phyloP scores from a whole-genome alignment of 148 eudicot genomes.

The Mesembryanthemum crystallinum region DNA sequence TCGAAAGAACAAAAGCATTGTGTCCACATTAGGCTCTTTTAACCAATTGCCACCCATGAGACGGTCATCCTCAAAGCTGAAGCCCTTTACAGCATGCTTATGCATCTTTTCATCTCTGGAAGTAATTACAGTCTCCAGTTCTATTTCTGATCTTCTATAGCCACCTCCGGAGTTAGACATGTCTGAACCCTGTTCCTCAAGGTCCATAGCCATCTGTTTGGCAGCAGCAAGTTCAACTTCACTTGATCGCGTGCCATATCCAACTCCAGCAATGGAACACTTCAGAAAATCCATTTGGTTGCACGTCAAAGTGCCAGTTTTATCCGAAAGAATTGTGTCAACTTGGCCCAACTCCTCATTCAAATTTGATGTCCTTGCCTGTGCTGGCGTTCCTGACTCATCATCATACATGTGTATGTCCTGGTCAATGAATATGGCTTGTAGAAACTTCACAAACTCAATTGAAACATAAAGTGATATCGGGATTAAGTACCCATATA shows the following conservation, averaged over 20 bases:
- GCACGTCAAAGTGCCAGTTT: slow-evolving; percentile 96
- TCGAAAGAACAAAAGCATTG: slow-evolving; percentile 59
- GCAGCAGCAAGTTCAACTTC: slow-evolving; percentile 95
- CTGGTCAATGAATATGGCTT: slow-evolving; percentile 79
- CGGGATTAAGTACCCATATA: slow-evolving; percentile 90
- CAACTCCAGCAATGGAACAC: slow-evolving; percentile 81
- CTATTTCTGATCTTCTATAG: slow-evolving; percentile 49
- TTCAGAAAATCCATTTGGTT: slow-evolving; percentile 95
- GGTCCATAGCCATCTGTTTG: slow-evolving; percentile 74
- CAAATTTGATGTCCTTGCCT: slow-evolving; percentile 86
- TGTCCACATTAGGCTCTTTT: slow-evolving; percentile 59
- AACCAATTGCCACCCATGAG: slow-evolving; percentile 73
- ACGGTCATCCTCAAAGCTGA: slow-evolving; percentile 77
- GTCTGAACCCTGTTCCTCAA: slow-evolving; percentile 43
- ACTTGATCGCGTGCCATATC: slow-evolving; percentile 72
- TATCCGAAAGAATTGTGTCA: slow-evolving; percentile 94
- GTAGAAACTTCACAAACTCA: slow-evolving; percentile 92
- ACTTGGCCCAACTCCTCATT: slow-evolving; percentile 96
- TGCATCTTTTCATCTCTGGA: slow-evolving; percentile 46
- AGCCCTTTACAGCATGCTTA: slow-evolving; percentile 61
- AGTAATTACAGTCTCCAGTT: slow-evolving; percentile 66
- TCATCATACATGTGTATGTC: slow-evolving; percentile 85
- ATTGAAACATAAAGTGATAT: slow-evolving; percentile 93
- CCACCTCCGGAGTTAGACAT: slow-evolving; percentile 15
- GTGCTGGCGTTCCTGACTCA: slow-evolving; percentile 84